Base-by-base conservation (phyloP, 169 alveolate species). In the Eimeria sp. region DNA sequence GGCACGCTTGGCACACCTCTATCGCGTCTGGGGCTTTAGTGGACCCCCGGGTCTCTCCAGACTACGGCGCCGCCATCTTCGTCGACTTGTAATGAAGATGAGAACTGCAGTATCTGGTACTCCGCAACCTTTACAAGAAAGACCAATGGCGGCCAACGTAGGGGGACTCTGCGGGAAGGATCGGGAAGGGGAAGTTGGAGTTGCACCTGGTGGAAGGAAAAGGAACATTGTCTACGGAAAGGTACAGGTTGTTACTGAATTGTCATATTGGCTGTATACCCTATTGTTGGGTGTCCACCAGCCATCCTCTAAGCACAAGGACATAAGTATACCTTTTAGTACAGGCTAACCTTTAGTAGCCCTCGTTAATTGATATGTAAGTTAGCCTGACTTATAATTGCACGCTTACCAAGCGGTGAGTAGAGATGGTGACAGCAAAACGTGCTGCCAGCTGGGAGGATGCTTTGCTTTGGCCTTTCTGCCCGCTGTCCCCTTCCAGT, bases 41-140 rank as follows among this genome's bases (percentile, higher is more conserved):
- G 90, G 73, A n/a, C 90, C 90, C 14, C 90, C 90, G 25, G 70
- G 49, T 18, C 90, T 82, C 75, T 34, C 30, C 16, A 49, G 90
- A 73, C 90, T 82, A 30, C 90, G 90, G n/a, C 90, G 90, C 43
- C 90, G 90, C 54, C 54, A 82, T 54, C n/a, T 82, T 11, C 90
- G 90, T 4, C 90, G 90, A 9, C 27, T 82, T 30, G 63, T 47
- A 13, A 54, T 30, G 16, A 51, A 27, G 30, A 51, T 51, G 72
- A 82, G 30, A 22, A 49, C 90, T 54, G 54, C 57, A 18, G 70
- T 30, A 14, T 25, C 70, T 11, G 57, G 47, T 5, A 47, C 54
- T 82, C 63, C 75, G 57, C 67, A 73, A n/a, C 30, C 49, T 25
- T n/a, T 47, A 80, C 10, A 54, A 82, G n/a, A 40, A 82, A 49